Percentiles rank a stretch among this genome's conserved stretches.
Evolutionary conservation across 2,329 filamentous ascomycete genomes (phyloP).

Genomic region (Sclerotinia subarctica): DNA sequence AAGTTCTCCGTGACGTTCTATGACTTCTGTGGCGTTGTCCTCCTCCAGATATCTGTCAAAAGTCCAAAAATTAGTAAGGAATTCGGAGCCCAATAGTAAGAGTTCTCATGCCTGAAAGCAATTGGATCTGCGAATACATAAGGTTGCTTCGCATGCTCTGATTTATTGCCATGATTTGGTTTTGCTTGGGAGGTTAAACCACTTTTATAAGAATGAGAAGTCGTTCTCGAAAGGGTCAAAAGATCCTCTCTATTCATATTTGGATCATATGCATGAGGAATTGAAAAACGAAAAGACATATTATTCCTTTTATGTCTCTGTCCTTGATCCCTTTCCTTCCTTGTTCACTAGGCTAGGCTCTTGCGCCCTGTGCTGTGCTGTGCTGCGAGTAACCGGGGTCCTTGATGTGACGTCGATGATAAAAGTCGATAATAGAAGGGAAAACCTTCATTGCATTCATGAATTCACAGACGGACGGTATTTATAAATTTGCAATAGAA

Average conservation of each 20-base stretch:
- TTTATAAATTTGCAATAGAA: background rate
- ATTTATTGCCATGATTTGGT: slow-evolving; percentile 22
- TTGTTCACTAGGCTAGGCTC: slow-evolving; percentile 3
- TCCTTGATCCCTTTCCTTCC: background rate
- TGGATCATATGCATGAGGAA: slow-evolving; percentile 34
- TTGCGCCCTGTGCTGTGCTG: background rate
- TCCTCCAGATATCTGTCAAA: slow-evolving; percentile 71
- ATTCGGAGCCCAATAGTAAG: background rate
- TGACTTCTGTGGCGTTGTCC: slow-evolving; percentile 70
- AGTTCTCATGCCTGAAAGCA: slow-evolving; percentile 49
- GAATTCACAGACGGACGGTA: background rate
- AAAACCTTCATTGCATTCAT: slow-evolving; percentile 13
- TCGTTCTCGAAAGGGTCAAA: slow-evolving; percentile 33
- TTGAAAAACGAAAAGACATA: slow-evolving; percentile 31
- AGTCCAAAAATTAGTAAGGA: slow-evolving; percentile 16
- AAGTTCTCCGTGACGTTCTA: slow-evolving; percentile 68
- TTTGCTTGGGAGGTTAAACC: slow-evolving; percentile 16
- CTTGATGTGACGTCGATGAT: slow-evolving; percentile 18
- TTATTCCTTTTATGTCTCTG: slow-evolving; percentile 19
- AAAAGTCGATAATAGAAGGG: background rate
- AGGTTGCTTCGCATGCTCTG: slow-evolving; percentile 13
- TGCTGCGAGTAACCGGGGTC: slow-evolving; percentile 5
- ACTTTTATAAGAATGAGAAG: slow-evolving; percentile 29
- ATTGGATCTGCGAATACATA: slow-evolving; percentile 65
- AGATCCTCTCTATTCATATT: slow-evolving; percentile 36